Percentiles rank a stretch among this genome's conserved stretches.
Conservation (phyloP, 768 basidiomycete species). For the Russula abietina region DNA sequence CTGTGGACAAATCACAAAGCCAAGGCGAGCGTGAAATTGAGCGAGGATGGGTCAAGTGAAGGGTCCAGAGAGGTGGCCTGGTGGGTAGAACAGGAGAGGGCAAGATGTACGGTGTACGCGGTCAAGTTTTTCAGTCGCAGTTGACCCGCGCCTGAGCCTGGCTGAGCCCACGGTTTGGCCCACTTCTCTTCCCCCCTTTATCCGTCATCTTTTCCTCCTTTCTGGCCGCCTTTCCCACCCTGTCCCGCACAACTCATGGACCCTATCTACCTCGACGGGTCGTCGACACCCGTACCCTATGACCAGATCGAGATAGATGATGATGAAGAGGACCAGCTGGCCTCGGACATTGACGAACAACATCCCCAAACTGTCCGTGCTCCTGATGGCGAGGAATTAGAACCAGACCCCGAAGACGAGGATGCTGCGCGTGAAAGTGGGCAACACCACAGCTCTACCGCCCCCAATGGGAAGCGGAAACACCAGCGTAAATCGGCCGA, state of each 20-base stretch:
- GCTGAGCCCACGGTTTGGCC: slow-evolving; percentile 1
- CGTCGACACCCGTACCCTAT: slow-evolving; percentile 10
- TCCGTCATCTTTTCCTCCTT: slow-evolving; percentile 11
- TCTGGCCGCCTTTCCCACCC: slow-evolving; percentile 8
- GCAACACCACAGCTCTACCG: slow-evolving; percentile 1
- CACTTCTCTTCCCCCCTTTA: slow-evolving; percentile 9
- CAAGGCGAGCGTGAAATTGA: neutral
- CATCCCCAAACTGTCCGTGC: neutral
- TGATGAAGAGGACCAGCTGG: slow-evolving; percentile 26
- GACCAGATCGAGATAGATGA: slow-evolving; percentile 25
- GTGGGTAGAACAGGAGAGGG: neutral
- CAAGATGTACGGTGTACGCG: slow-evolving; percentile 9
- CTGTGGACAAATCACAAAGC: neutral
- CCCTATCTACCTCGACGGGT: slow-evolving; percentile 24
- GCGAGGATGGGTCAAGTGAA: neutral
- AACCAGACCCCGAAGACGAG: slow-evolving; percentile 24
- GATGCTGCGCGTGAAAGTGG: slow-evolving; percentile 1
- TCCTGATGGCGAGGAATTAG: slow-evolving; percentile 23
- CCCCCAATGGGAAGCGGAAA: slow-evolving; percentile 18
- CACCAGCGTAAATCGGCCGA: slow-evolving; percentile 21
- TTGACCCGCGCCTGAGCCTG: slow-evolving; percentile 6
- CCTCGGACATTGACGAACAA: slow-evolving; percentile 22
- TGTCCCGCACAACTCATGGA: slow-evolving; percentile 19
- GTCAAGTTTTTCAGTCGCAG: neutral
- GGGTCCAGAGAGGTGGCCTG: neutral